Evolutionary conservation across 805 yeast genomes (phyloP).

Genomic region (Lachancea fermentati): DNA sequence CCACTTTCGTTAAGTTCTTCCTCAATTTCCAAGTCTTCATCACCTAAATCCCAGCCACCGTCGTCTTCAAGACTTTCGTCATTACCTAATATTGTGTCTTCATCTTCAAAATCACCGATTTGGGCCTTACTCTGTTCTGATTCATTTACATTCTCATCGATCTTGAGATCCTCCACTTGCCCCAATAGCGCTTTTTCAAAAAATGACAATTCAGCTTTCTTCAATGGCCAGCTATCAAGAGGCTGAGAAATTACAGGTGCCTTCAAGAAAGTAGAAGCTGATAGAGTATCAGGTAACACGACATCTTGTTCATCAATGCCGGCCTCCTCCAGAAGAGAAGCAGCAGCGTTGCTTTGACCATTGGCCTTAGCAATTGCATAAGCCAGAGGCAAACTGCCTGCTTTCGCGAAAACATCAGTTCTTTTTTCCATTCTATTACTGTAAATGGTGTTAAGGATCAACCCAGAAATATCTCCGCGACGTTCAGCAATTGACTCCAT

Average conservation of each 20-base stretch:
- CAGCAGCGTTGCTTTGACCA: constrained; percentile 73
- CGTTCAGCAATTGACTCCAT: constrained; percentile 89
- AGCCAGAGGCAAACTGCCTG: constrained; percentile 84
- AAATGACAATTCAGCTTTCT: constrained; percentile 64
- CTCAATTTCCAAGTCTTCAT: constrained; percentile 67
- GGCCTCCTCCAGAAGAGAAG: constrained; percentile 61
- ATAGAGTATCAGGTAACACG: constrained; percentile 49
- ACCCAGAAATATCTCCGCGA: constrained; percentile 72
- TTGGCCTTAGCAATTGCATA: constrained; percentile 87
- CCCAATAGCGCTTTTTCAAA: constrained; percentile 83
- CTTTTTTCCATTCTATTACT: constrained; percentile 71
- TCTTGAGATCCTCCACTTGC: constrained; percentile 58
- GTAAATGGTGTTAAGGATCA: constrained; percentile 78
- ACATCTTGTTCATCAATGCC: constrained; percentile 62
- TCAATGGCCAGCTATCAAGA: constrained; percentile 72
- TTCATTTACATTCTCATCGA: constrained; percentile 12
- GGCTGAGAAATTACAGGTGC: constrained; percentile 44
- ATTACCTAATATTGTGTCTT: constrained; percentile 39
- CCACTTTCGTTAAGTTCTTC: constrained; percentile 50
- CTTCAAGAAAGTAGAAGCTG: constrained; percentile 40
- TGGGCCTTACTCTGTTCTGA: constrained; percentile 16
- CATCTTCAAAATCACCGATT: constrained; percentile 27
- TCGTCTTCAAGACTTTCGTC: constrained; percentile 52
- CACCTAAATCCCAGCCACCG: constrained; percentile 78
- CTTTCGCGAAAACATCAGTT: constrained; percentile 63